Evolutionary conservation across 1,284 basidiomycete genomes (phyloP).

Genomic region (Ganoderma sinense): DNA sequence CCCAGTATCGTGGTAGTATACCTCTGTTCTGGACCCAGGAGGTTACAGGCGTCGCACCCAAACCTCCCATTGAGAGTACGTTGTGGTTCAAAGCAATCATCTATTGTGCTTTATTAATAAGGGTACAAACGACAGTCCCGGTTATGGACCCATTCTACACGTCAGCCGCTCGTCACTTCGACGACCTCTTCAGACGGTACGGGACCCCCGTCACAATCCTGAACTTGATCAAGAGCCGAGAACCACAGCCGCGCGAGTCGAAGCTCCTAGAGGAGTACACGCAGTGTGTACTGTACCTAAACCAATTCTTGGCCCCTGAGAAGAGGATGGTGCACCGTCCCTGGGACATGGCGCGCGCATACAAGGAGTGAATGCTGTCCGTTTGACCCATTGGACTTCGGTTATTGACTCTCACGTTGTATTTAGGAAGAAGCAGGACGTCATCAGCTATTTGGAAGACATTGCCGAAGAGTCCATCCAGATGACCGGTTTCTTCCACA

Average conservation of each 20-base stretch:
- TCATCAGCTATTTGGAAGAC: conserved; percentile 95
- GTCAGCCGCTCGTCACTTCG: conserved; percentile 93
- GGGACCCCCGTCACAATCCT: conserved; percentile 92
- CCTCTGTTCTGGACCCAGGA: conserved; percentile 98
- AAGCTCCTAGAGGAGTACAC: conserved; percentile 93
- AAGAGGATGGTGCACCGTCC: conserved; percentile 93
- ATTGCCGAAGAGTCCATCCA: conserved; percentile 95
- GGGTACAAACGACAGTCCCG: conserved; percentile 64
- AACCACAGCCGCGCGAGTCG: conserved; percentile 89
- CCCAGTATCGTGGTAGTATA: conserved; percentile 92
- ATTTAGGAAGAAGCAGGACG: conserved; percentile 90
- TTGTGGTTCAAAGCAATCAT: conserved; percentile 16
- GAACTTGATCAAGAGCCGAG: conserved; percentile 93
- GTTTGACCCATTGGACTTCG: neutral
- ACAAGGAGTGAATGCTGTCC: conserved; percentile 71
- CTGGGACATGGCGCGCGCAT: conserved; percentile 96
- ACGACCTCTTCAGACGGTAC: conserved; percentile 91
- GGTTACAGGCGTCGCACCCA: conserved; percentile 87
- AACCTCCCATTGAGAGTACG: conserved; percentile 95
- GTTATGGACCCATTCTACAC: conserved; percentile 97
- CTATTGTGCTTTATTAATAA: neutral
- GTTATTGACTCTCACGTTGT: neutral
- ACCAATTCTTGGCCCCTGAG: conserved; percentile 90
- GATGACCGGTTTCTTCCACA: conserved; percentile 95
- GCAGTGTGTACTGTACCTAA: conserved; percentile 92